Base-by-base conservation (phyloP, 176 grass and related monocot species). In the Olyra latifolia region DNA sequence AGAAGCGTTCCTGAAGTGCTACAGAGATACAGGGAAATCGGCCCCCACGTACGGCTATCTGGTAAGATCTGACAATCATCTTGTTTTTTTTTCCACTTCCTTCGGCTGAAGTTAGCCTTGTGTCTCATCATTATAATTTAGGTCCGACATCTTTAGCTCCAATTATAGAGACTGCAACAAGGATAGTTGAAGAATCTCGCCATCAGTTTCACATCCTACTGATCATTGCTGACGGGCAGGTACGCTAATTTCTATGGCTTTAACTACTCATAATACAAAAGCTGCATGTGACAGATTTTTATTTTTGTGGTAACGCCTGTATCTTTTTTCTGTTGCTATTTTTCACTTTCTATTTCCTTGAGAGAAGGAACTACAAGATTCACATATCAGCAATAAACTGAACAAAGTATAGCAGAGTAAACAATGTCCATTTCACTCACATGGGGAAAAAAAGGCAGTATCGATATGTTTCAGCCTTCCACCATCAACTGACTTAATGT, bases 141-240 rank as follows among this genome's bases (percentile, higher is more conserved):
- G 93, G 93, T 10, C 94, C 94, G 29, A 91, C 94, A 24, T 91
- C 94, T 14, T 47, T 97, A 75, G 94, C 83, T 41, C 88, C 91
- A 10, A 93, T 93, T 67, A 93, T 97, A 54, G 77, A 97, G 59
- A 87, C 59, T 32, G 90, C 90, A 14, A 90, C 69, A 12, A 72
- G 68, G 41, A 82, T 93, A 27, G 88, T 93, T 16, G 16, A 85
- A 54, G 78, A 58, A 0, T 84, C 72, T 16, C 41, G 80, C 1
- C 10, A 88, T 29, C 88, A 79, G 45, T 91, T 87, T 52, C 94
- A 97, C 82, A 89, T 97, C 86, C 76, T 97, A 46, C 77, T 97
- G 54, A 97, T 97, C 73, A 91, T 97, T 63, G 73, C 91, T 23
- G 91, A 97, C 16, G 94, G 91, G 22, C 88, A 97, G 90, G 94